A percentile compares a stretch with the other conserved stretches of the same genome.
Evolutionary conservation across 495 filamentous ascomycete genomes (phyloP).

Genomic region (Lophiostoma macrostomum): DNA sequence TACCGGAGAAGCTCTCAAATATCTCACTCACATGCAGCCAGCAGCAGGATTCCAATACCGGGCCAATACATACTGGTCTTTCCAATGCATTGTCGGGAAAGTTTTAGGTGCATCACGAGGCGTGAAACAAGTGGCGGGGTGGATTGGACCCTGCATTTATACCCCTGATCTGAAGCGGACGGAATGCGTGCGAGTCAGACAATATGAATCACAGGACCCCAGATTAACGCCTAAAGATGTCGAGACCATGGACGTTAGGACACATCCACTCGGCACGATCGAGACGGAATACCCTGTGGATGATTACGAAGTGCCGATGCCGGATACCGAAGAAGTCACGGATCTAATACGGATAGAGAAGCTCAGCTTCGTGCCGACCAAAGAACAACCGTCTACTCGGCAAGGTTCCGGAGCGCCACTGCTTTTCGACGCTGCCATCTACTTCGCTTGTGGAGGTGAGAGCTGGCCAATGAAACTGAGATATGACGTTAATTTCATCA

Average conservation of each 20-base stretch:
- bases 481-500: conserved; percentile 65
- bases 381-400: conserved; percentile 31
- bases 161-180: conserved; percentile 58
- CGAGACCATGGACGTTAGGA: conserved; percentile 56
- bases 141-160: conserved; percentile 66
- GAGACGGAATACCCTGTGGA: conserved; percentile 56
- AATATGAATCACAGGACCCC: conserved; percentile 47
- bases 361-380: conserved; percentile 48
- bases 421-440: conserved; percentile 60
- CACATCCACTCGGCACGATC: conserved; percentile 61
- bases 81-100: conserved; percentile 66
- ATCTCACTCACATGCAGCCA: conserved; percentile 59
- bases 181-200: conserved; percentile 61
- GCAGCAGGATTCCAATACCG: conserved; percentile 70
- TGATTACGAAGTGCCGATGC: conserved; percentile 57
- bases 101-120: conserved; percentile 53
- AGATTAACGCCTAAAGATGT: conserved; percentile 53
- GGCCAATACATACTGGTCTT: conserved; percentile 67
- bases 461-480: conserved; percentile 61
- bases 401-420: conserved; percentile 39
- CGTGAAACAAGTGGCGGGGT: conserved; percentile 45
- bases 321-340: conserved; percentile 52
- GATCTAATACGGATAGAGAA: conserved; percentile 65
- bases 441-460: conserved; percentile 63
- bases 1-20: conserved; percentile 55